Percentiles rank a stretch among this genome's conserved stretches.
Conservation (phyloP, 345 rosid genomes). For the Boechera divaricarpa region DNA sequence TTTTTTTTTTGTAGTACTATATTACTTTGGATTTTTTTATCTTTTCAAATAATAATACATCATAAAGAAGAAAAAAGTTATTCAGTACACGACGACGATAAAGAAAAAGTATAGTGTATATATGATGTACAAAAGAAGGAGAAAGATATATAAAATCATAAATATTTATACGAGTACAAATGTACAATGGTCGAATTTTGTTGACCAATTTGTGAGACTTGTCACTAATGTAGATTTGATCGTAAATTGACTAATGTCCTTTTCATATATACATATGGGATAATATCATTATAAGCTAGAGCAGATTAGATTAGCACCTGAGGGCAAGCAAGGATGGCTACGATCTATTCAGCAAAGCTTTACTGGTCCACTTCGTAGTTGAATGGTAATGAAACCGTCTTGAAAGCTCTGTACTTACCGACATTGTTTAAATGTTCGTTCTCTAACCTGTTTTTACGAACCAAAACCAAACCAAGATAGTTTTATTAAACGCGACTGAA, state of each 20-base stretch:
- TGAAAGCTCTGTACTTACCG: conserved; percentile 63
- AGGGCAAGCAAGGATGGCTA: background rate
- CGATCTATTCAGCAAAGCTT: background rate
- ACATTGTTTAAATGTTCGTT: conserved; percentile 72
- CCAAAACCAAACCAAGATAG: conserved; percentile 19
- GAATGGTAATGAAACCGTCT: conserved; percentile 68
- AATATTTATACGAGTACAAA: background rate
- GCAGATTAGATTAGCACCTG: background rate
- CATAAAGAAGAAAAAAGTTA: background rate
- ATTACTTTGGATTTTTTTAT: background rate
- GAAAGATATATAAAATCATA: background rate
- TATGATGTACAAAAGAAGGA: background rate
- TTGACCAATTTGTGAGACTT: conserved; percentile 27
- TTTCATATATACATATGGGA: background rate
- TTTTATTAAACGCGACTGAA: background rate
- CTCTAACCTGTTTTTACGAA: conserved; percentile 51
- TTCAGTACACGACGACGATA: background rate
- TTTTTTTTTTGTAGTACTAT: background rate
- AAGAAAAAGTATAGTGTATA: background rate
- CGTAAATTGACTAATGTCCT: conserved; percentile 22
- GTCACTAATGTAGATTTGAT: background rate
- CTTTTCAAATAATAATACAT: background rate
- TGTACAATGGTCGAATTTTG: background rate
- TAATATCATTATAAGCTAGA: background rate
- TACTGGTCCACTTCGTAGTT: conserved; percentile 53